A percentile compares a stretch with the other conserved stretches of the same genome.
phyloP scores from a whole-genome alignment of 1,284 basidiomycete genomes.

The Ustilago loliicola region DNA sequence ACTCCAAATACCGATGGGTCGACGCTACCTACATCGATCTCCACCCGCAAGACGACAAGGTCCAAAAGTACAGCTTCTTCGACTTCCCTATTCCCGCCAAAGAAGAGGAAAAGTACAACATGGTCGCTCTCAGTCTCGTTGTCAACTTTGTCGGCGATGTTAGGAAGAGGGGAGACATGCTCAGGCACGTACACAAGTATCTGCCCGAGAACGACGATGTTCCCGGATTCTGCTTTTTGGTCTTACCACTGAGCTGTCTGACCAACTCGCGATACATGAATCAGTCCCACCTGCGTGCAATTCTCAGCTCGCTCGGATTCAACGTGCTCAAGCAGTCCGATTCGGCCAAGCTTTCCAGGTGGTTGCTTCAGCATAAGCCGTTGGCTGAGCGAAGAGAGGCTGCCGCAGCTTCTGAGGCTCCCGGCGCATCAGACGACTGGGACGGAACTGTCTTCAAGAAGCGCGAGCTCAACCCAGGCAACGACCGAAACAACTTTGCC shows the following conservation, averaged over 20 bases:
- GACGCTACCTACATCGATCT: conserved; percentile 71
- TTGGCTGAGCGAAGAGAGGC: conserved; percentile 20
- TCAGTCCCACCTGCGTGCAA: conserved; percentile 64
- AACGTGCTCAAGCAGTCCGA: conserved; percentile 67
- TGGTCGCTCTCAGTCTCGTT: conserved; percentile 71
- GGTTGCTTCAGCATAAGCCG: conserved; percentile 64
- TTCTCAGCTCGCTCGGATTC: conserved; percentile 70
- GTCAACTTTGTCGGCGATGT: conserved; percentile 72
- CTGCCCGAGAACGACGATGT: conserved; percentile 26
- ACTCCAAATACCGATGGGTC: conserved; percentile 70
- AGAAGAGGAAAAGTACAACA: conserved; percentile 64
- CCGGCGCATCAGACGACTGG: conserved; percentile 41
- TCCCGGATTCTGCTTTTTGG: conserved; percentile 70
- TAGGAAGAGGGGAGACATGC: conserved; percentile 65
- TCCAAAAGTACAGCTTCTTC: conserved; percentile 71
- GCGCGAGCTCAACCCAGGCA: conserved; percentile 66
- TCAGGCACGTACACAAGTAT: conserved; percentile 64
- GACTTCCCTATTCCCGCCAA: conserved; percentile 62
- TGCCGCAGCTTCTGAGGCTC: conserved; percentile 16
- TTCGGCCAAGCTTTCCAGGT: conserved; percentile 70
- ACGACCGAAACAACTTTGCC: conserved; percentile 71
- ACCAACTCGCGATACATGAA: conserved; percentile 71
- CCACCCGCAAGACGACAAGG: conserved; percentile 70
- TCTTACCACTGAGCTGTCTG: conserved; percentile 71
- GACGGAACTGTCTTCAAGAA: conserved; percentile 70